Evolutionary conservation across 2,329 filamentous ascomycete species (phyloP).

Genomic region (Diaporthe longicolla): DNA sequence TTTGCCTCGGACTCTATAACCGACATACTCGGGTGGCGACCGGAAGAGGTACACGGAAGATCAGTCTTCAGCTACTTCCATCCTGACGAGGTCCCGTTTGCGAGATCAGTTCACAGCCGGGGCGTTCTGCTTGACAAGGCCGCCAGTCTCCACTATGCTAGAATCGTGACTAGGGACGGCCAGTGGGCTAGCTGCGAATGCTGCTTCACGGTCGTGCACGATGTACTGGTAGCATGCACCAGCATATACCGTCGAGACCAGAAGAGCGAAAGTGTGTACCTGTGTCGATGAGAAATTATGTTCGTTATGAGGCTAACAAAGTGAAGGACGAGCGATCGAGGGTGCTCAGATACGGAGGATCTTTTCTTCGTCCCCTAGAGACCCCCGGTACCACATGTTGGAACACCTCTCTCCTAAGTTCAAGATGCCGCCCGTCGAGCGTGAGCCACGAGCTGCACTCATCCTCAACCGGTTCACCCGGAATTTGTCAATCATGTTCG

Average conservation of each 20-base stretch:
- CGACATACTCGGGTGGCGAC: conserved; percentile 85
- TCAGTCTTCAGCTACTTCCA: conserved; percentile 92
- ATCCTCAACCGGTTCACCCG: conserved; percentile 90
- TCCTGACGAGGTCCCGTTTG: conserved; percentile 83
- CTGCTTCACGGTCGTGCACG: conserved; percentile 90
- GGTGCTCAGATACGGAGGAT: conserved; percentile 83
- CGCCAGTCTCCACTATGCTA: conserved; percentile 85
- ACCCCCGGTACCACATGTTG: conserved; percentile 91
- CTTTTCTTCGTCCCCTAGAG: conserved; percentile 84
- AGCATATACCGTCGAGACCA: conserved; percentile 80
- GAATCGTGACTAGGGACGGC: conserved; percentile 77
- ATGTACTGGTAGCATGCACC: conserved; percentile 88
- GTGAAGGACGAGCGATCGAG: conserved; percentile 79
- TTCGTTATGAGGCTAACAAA: conserved; percentile 7
- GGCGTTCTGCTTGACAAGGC: conserved; percentile 86
- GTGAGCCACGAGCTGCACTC: conserved; percentile 85
- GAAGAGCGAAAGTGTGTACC: conserved; percentile 79
- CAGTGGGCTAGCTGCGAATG: conserved; percentile 87
- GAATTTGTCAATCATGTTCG: conserved; percentile 88
- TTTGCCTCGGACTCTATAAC: conserved; percentile 88
- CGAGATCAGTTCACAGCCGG: conserved; percentile 78
- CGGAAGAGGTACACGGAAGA: conserved; percentile 80
- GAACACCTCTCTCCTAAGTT: conserved; percentile 89
- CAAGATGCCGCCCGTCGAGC: conserved; percentile 71
- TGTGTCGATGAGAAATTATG: not conserved